Base-by-base conservation (phyloP, 2,329 filamentous ascomycete species). In the Aspergillus candidus region DNA sequence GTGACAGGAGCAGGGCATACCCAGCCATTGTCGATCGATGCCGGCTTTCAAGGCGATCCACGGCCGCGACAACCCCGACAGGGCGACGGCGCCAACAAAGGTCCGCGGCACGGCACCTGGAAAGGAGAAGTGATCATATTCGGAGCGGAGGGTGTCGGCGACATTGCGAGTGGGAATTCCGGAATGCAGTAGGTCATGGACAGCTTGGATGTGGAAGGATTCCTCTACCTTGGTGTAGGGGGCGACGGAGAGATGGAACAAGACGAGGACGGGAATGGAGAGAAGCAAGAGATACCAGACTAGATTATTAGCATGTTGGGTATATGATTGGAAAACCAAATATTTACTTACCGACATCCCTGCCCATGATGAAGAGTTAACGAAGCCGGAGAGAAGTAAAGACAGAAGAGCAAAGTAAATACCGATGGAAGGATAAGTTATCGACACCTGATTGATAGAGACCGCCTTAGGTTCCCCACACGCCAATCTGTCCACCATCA, bases 141-240 rank as follows among this genome's bases (percentile, higher is more conserved):
- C 71, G 3, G 72, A 61, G 12, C 73, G 74, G 12, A 93, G 69
- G 32, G 73, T 76, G 11, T 72, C 63, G 40, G 71, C 60, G 12
- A 77, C 63, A 54, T 83, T 72, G 14, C 68, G 62, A 1, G 72
- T 76, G 0, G 88, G 87, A 1, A 87, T 80, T 17, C 89, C 89
- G 63, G 93, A 88, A 32, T 79, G 77, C 47, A 95, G 67, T 31
- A 98, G 84, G 65, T 98, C 93, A 67, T 97, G 93, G 3, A 83
- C 79, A 5, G 93, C 93, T 66, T 98, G 93, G 46, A 97, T 81
- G 65, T 95, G 95, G 78, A 98, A 97, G 0, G 91, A 97, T 68
- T 98, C 93, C 67, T 98, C 93, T 47, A 98, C 93, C 67, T 98
- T 98, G 45, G 90, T 96, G 71, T 94, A 91, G 1, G 93, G 93